These are phyloP conservation scores for Pleurotus tuber-regium DNA, from an alignment of 768 basidiomycete species.

Conservation along the genomic window DNA sequence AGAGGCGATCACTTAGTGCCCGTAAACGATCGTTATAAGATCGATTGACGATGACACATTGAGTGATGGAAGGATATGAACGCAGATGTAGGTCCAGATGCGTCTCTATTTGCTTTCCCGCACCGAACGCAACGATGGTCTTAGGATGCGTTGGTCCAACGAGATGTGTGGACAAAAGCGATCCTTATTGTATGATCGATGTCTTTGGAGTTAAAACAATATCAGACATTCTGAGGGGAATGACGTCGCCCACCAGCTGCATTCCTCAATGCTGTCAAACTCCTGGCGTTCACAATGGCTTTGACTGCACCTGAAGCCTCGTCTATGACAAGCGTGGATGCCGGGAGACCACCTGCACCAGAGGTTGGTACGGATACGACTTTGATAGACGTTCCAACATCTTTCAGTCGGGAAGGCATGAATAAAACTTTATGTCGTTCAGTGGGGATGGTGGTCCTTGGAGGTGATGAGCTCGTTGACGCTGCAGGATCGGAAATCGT, in stretches of 20 bases:
- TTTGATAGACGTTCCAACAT: conserved; percentile 64
- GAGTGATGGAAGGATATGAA: conserved; percentile 49
- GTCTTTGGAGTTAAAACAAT: neutral
- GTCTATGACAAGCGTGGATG: conserved; percentile 73
- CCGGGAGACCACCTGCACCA: conserved; percentile 63
- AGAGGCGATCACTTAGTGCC: conserved; percentile 28
- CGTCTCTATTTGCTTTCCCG: conserved; percentile 66
- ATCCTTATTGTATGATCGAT: conserved; percentile 41
- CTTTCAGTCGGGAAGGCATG: conserved; percentile 74
- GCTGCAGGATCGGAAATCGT: conserved; percentile 5
- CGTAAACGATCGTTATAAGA: conserved; percentile 45
- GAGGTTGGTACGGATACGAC: conserved; percentile 71
- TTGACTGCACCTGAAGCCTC: conserved; percentile 65
- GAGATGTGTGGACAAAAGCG: conserved; percentile 61
- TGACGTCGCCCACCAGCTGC: conserved; percentile 60
- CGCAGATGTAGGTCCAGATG: conserved; percentile 64
- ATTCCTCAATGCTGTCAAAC: conserved; percentile 77
- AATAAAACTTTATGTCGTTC: conserved; percentile 63
- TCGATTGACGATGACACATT: conserved; percentile 65
- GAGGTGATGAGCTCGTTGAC: conserved; percentile 44
- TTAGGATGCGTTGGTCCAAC: conserved; percentile 40
- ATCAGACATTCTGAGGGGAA: neutral
- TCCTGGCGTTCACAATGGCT: conserved; percentile 75
- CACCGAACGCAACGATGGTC: conserved; percentile 63
- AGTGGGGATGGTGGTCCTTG: conserved; percentile 54